Base-by-base conservation (phyloP, 805 yeast species). In the Candida railenensis region DNA sequence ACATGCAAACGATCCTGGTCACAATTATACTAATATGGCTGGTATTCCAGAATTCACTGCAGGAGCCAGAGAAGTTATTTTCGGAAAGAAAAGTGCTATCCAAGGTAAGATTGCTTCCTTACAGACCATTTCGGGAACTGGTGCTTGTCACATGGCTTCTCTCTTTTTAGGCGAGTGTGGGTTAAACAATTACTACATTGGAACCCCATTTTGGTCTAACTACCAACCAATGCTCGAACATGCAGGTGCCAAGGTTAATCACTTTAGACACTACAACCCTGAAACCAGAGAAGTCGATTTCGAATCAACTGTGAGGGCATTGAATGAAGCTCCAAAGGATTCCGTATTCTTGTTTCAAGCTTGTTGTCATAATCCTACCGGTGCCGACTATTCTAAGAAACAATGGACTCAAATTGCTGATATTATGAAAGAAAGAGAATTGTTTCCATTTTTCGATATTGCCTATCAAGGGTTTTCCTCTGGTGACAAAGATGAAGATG, bases 401-500 rank as follows among this genome's bases (percentile, higher is more conserved):
- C 73, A 71, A 51, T 71, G 77, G 77, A 49, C 46, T 36, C 48
- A 56, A 45, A 62, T 71, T 22, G 57, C 60, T 16, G 54, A 49
- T 21, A 45, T 66, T 34, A 40, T 67, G 32, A 58, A 64, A 46
- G 39, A 46, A 22, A 57, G 57, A 25, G 50, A 60, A 18, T 50
- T 68, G 42, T 58, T 65, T 42, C 62, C 66, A 2, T 46, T 71
- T 32, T 63, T 71, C 43, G 77, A 71, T 57, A 65, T 61, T 40
- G 76, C 77, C 2, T 71, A 71, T 60, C 74, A 67, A 52, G 77
- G 77, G 1, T 69, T 70, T 49, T 59, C 71, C 25, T 54, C 64
- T 28, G 77, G 98, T 43, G 81, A 85, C 55, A 76, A 87, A 54
- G 85, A 79, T 50, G 75, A 77, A 50, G 77, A 71, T 51, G 73